Conservation (phyloP, 495 filamentous ascomycete genomes). For the Penicillium soppii region DNA sequence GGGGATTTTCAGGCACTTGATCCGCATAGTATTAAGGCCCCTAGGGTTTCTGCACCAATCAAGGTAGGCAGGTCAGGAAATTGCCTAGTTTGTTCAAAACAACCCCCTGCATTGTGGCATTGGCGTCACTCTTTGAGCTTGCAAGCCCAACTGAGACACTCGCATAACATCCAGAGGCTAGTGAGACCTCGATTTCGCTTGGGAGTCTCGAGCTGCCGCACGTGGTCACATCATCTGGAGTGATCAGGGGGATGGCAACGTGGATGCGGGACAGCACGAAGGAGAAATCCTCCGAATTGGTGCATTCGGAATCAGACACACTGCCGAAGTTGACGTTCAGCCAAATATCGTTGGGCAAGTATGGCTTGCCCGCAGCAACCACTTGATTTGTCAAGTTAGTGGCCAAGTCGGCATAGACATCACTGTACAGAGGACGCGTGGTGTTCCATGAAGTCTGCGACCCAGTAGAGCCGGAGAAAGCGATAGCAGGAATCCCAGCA, state of each 20-base stretch:
- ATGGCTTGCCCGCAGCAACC: constrained; percentile 55
- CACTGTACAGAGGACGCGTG: constrained; percentile 45
- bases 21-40: neutral
- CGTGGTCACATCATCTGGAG: constrained; percentile 51
- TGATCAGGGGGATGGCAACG: constrained; percentile 44
- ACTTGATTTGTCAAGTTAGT: constrained; percentile 54
- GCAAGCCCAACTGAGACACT: constrained; percentile 64
- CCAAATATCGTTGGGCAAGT: constrained; percentile 56
- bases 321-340: constrained; percentile 67
- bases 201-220: constrained; percentile 58
- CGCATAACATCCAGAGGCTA: constrained; percentile 53
- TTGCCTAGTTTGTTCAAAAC: constrained; percentile 54
- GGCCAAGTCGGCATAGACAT: constrained; percentile 60
- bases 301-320: constrained; percentile 46
- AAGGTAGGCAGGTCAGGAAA: constrained; percentile 45
- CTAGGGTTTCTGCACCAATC: constrained; percentile 27
- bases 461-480: constrained; percentile 57
- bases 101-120: constrained; percentile 52
- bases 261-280: constrained; percentile 63
- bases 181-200: constrained; percentile 51
- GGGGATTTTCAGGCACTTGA: neutral
- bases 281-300: constrained; percentile 47
- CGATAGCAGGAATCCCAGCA: constrained; percentile 58
- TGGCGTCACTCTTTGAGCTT: constrained; percentile 55
- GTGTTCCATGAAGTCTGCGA: constrained; percentile 53